Percentiles rank a stretch among this genome's conserved stretches.
phyloP scores from a whole-genome alignment of 495 filamentous ascomycete species.

The Penicillium turbatum region DNA sequence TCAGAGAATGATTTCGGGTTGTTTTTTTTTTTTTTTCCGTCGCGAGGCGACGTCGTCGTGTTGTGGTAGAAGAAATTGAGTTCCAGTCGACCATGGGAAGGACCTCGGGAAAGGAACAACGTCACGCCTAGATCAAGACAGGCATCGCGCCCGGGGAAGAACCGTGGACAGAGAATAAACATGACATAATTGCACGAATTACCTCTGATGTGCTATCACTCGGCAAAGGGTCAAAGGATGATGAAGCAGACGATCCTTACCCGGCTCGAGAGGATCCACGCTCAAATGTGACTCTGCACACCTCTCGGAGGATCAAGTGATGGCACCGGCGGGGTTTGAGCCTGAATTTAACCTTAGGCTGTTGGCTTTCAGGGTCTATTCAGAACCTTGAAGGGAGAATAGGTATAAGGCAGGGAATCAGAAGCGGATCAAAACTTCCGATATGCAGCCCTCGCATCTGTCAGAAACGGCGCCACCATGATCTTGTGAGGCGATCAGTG shows the following conservation, averaged over 20 bases:
- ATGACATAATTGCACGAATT: too few species aligned
- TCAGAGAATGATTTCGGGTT: not conserved
- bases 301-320: not conserved
- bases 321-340: not conserved
- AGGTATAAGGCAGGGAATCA: not conserved
- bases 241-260: not conserved
- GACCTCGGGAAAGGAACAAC: not conserved
- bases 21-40: not conserved
- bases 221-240: not conserved
- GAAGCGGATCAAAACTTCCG: not conserved
- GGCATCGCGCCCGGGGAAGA: conserved; percentile 13
- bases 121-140: conserved; percentile 7
- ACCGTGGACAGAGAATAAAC: not conserved
- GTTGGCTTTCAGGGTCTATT: too few species aligned
- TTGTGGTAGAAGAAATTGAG: conserved; percentile 6
- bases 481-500: not conserved
- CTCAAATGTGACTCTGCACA: conserved; percentile 12
- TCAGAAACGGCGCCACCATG: conserved; percentile 7
- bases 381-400: not conserved
- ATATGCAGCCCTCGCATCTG: conserved; percentile 16
- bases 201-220: not conserved
- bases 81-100: conserved; percentile 8
- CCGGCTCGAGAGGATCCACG: not conserved
- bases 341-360: not conserved
- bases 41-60: not conserved